These are phyloP conservation scores for Mucor velutinosus DNA, from an alignment of 371 early-diverging fungal species.

Conservation along the genomic window DNA sequence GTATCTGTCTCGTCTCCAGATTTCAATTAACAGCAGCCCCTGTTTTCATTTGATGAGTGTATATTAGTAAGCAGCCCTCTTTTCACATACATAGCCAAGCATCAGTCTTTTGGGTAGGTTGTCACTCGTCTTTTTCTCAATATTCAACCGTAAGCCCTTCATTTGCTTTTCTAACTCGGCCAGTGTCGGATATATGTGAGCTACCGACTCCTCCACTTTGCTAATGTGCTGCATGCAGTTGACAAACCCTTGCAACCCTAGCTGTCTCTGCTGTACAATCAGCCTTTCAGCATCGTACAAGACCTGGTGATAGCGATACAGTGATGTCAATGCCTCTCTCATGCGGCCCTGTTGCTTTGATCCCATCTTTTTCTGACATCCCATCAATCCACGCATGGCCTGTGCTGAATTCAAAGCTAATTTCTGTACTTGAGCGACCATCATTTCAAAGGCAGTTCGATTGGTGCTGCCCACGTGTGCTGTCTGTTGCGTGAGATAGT, in stretches of 20 bases:
- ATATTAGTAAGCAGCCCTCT: too few species aligned
- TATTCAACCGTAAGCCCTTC: constrained; percentile 1
- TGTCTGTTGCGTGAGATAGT: constrained; percentile 14
- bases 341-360: not conserved
- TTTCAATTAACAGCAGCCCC: constrained; percentile 23
- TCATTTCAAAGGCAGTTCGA: constrained; percentile 13
- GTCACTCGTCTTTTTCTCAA: constrained; percentile 13
- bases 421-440: constrained; percentile 3
- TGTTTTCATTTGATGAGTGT: not conserved
- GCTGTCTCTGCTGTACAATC: constrained; percentile 10
- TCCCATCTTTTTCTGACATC: not conserved
- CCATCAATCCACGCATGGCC: not conserved
- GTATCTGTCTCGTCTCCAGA: constrained; percentile 28
- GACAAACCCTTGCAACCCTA: constrained; percentile 2
- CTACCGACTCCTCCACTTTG: constrained; percentile 21
- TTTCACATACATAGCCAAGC: constrained; percentile 22
- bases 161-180: constrained; percentile 18
- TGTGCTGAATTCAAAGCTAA: constrained; percentile 6
- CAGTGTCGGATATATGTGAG: constrained; percentile 16
- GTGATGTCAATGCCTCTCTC: not conserved
- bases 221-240: constrained; percentile 23
- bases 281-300: constrained; percentile 9
- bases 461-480: not conserved
- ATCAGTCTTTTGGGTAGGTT: constrained; percentile 5
- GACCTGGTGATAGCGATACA: constrained; percentile 9